Base-by-base conservation (phyloP, 1,139 yeast genomes). In the Geotrichum bryndzae region DNA sequence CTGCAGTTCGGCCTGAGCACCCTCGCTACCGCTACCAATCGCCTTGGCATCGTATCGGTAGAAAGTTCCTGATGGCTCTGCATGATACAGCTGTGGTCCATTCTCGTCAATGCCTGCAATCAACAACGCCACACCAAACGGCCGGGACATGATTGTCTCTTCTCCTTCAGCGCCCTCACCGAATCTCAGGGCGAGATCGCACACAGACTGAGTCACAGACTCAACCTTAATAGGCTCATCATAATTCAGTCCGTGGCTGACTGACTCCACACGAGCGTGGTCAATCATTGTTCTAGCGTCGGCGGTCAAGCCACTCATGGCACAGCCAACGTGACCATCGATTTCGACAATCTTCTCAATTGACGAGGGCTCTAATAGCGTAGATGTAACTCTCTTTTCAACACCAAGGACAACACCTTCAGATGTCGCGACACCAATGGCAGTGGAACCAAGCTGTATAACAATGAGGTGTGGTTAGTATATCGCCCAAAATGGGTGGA, bases 91-190 rank as follows among this genome's bases (percentile, higher is more conserved):
- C 76, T 94, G 99, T 60, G 97, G 97, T 0, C 99, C 99, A 71
- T 90, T 87, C 69, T 90, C 96, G 77, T 94, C 99, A 69, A 86
- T 82, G 58, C 99, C 99, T 8, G 99, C 99, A 73, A 95, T 88
- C 72, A 95, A 82, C 67, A 95, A 79, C 1, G 99, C 99, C 59
- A 95, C 99, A 73, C 99, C 99, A 76, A 95, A 95, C 11, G 99
- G 99, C 78, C 99, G 86, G 3, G 97, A 90, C 99, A 95, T 95
- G 69, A 92, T 83, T 74, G 96, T 84, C 75, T 95, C 95, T 74
- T 94, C 98, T 65, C 97, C 99, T 54, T 94, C 87, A 11, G 97
- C 99, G 68, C 98, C 97, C 78, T 94, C 99, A 65, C 99, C 99
- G 70, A 95, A 95, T 73, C 98, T 83, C 69, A 95, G 81, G 1